phyloP scores from a whole-genome alignment of 257 asterid genomes.

The Solanum pimpinellifolium region DNA sequence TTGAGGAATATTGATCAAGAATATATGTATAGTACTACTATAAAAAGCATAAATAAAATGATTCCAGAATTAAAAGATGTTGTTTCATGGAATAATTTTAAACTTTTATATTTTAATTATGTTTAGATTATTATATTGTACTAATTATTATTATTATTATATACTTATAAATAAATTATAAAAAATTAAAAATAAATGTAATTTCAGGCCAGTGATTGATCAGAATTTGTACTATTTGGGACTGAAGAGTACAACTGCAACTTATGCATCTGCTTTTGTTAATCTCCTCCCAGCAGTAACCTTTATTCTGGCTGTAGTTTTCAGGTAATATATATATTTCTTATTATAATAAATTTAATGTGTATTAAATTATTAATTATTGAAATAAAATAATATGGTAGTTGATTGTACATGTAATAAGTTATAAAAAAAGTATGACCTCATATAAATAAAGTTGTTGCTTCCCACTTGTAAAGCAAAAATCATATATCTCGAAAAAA shows the following conservation, averaged over 20 bases:
- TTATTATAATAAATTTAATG: not conserved
- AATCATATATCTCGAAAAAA: not conserved
- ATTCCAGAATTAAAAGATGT: not conserved
- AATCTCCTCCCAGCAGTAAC: conserved; percentile 90
- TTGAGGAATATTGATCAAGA: not conserved
- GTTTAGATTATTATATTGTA: not conserved
- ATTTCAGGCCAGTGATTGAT: conserved; percentile 78
- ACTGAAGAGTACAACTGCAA: conserved; percentile 75
- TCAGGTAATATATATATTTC: conserved; percentile 40
- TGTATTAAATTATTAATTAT: not conserved
- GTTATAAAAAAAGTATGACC: not conserved
- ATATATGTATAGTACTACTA: not conserved
- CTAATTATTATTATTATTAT: not conserved
- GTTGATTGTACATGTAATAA: not conserved
- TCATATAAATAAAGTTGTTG: not conserved
- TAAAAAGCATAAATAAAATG: not conserved
- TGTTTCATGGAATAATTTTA: not conserved
- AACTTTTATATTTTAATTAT: not conserved
- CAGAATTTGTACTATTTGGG: conserved; percentile 79
- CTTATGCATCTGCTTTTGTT: conserved; percentile 77
- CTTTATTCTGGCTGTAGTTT: conserved; percentile 66
- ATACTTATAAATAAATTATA: not conserved
- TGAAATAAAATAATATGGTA: not conserved
- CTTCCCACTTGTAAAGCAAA: not conserved
- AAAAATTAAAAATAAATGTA: not conserved